Conservation (phyloP, 2,329 filamentous ascomycete genomes). For the Penicillium sp. region DNA sequence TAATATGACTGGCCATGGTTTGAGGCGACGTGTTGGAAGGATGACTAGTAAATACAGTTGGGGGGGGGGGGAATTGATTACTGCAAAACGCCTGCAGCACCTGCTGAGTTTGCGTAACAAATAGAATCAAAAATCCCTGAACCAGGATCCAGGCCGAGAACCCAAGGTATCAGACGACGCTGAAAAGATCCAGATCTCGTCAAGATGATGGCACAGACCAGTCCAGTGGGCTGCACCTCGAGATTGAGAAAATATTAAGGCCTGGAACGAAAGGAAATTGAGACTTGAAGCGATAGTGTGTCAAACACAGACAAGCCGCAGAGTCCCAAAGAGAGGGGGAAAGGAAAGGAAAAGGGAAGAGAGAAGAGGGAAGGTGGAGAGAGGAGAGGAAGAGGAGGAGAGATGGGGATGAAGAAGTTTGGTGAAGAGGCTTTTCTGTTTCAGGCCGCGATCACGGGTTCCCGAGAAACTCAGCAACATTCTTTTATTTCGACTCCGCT, state of each 20-base stretch:
- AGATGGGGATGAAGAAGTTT: constrained; percentile 21
- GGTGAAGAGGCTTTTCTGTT: constrained; percentile 25
- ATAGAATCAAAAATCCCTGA: constrained; percentile 23
- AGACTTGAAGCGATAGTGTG: constrained; percentile 43
- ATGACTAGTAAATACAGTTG: constrained; percentile 36
- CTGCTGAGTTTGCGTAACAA: constrained; percentile 60
- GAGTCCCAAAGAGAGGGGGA: constrained; percentile 26
- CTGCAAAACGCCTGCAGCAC: constrained; percentile 70
- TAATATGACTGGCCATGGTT: constrained; percentile 62
- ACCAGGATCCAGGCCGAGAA: constrained; percentile 17
- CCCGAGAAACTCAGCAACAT: constrained; percentile 19
- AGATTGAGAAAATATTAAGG: constrained; percentile 20
- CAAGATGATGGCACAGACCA: constrained; percentile 43
- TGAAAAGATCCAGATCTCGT: constrained; percentile 31
- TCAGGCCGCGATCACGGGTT: constrained; percentile 29
- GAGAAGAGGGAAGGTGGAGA: constrained; percentile 16
- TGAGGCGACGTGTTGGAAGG: constrained; percentile 22
- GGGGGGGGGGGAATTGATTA: constrained; percentile 36
- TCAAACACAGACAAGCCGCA: constrained; percentile 45
- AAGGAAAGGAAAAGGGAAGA: constrained; percentile 23
- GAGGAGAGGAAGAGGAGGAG: constrained; percentile 20
- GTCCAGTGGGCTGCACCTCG: constrained; percentile 47
- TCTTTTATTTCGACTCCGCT: constrained; percentile 1
- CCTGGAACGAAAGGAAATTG: constrained; percentile 40
- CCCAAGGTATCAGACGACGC: constrained; percentile 18